These are phyloP conservation scores for Ogataea trehaloabstinens DNA, from an alignment of 805 yeast species.

Conservation along the genomic window DNA sequence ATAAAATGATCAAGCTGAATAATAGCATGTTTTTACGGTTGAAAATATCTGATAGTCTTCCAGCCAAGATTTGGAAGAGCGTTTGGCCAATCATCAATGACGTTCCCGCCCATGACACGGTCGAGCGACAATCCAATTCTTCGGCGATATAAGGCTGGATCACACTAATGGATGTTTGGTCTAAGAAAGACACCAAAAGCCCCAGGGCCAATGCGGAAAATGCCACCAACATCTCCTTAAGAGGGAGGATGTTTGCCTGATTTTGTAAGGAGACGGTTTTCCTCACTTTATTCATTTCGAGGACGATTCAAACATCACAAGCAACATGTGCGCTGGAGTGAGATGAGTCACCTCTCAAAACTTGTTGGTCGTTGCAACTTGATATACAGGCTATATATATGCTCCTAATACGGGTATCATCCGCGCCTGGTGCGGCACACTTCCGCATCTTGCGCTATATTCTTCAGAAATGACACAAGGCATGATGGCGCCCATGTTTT, in stretches of 20 bases:
- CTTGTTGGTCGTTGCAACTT: too few relatives aligned
- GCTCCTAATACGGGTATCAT: too few relatives aligned
- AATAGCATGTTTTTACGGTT: slow-evolving; percentile 48
- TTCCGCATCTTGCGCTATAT: too few relatives aligned
- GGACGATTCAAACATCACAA: too few relatives aligned
- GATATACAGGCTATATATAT: too few relatives aligned
- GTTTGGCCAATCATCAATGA: slow-evolving; percentile 50
- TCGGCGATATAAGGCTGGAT: slow-evolving; percentile 48
- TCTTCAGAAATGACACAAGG: too few relatives aligned
- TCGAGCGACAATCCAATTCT: slow-evolving; percentile 40
- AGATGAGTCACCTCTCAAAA: too few relatives aligned
- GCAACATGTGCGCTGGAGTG: too few relatives aligned
- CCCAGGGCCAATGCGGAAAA: slow-evolving; percentile 39
- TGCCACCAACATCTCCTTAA: slow-evolving; percentile 36
- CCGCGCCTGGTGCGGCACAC: too few relatives aligned
- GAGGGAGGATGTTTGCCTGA: slow-evolving; percentile 41
- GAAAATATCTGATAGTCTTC: slow-evolving; percentile 55
- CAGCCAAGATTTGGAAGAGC: slow-evolving; percentile 51
- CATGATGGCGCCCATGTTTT: too few relatives aligned
- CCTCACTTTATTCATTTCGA: slow-evolving; percentile 3
- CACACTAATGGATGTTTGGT: slow-evolving; percentile 48
- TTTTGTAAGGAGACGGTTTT: slow-evolving; percentile 28
- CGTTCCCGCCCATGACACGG: slow-evolving; percentile 61
- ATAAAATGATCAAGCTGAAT: slow-evolving; percentile 37
- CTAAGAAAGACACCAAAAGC: slow-evolving; percentile 42